These are phyloP conservation scores for Erythrophleum fordii DNA, from an alignment of 306 rosid species.

Conservation along the genomic window DNA sequence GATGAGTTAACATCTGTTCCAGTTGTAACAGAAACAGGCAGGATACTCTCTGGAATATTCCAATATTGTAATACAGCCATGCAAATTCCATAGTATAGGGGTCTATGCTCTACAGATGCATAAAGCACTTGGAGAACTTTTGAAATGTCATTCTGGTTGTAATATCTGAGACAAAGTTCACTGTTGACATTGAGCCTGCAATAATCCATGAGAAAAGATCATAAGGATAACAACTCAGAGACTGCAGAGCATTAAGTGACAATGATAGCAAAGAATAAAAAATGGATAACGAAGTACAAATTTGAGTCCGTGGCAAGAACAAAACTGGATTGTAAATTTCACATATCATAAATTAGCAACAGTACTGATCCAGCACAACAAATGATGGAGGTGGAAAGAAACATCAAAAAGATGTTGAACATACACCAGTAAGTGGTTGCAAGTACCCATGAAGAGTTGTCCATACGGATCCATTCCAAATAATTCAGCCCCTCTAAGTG, in stretches of 20 bases:
- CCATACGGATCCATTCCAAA: constrained; percentile 83
- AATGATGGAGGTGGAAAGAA: constrained; percentile 12
- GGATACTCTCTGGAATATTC: constrained; percentile 63
- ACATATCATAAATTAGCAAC: constrained; percentile 22
- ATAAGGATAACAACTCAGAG: constrained; percentile 35
- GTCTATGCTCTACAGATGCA: constrained; percentile 60
- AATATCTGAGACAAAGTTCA: constrained; percentile 69
- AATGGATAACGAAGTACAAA: constrained; percentile 18
- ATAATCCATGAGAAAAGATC: constrained; percentile 41
- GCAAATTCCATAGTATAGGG: constrained; percentile 64
- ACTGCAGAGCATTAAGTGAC: constrained; percentile 14
- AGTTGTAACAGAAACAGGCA: constrained; percentile 49
- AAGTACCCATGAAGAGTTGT: constrained; percentile 86
- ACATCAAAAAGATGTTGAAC: constrained; percentile 55
- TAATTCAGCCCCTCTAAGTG: constrained; percentile 84
- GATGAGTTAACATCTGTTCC: constrained; percentile 40
- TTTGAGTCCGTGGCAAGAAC: constrained; percentile 14
- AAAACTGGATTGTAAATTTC: constrained; percentile 31
- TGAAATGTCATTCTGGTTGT: constrained; percentile 76
- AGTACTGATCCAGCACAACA: constrained; percentile 30
- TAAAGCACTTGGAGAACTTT: constrained; percentile 68
- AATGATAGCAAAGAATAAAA: constrained; percentile 8
- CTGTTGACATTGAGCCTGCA: constrained; percentile 71
- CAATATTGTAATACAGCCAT: constrained; percentile 70
- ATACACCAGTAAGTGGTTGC: constrained; percentile 93